A percentile compares a stretch with the other conserved stretches of the same genome.
phyloP scores from a whole-genome alignment of 805 yeast genomes.

The Yamadazyma tumulicola region DNA sequence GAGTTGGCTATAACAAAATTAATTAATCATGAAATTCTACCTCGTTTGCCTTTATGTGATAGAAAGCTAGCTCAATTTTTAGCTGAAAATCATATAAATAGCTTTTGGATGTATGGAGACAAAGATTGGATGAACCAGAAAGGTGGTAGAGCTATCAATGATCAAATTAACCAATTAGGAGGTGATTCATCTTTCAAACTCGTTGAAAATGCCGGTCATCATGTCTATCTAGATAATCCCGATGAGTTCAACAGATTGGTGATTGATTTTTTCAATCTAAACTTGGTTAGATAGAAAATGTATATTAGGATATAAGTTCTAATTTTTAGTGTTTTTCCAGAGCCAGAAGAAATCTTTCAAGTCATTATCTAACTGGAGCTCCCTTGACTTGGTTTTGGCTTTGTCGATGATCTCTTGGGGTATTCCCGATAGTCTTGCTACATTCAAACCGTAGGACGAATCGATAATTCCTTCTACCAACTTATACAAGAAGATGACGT shows the following conservation, averaged over 20 bases:
- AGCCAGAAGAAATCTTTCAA: slow-evolving; percentile 3
- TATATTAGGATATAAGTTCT: background rate
- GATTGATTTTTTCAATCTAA: slow-evolving; percentile 20
- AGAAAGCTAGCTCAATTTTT: slow-evolving; percentile 33
- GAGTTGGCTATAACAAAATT: slow-evolving; percentile 42
- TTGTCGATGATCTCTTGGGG: slow-evolving; percentile 41
- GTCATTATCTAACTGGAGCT: slow-evolving; percentile 26
- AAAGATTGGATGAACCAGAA: slow-evolving; percentile 42
- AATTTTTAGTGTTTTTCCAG: background rate
- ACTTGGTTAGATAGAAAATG: background rate
- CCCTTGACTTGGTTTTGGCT: slow-evolving; percentile 41
- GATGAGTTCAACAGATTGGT: slow-evolving; percentile 23
- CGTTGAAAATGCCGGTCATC: slow-evolving; percentile 39
- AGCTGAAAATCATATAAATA: slow-evolving; percentile 18
- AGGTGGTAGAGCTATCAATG: slow-evolving; percentile 34
- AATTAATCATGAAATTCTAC: slow-evolving; percentile 37
- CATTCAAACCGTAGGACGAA: slow-evolving; percentile 80
- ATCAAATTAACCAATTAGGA: slow-evolving; percentile 18
- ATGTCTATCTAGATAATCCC: slow-evolving; percentile 40
- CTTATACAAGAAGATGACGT: slow-evolving; percentile 37
- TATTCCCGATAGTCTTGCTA: slow-evolving; percentile 72
- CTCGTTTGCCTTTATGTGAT: slow-evolving; percentile 38
- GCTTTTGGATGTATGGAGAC: slow-evolving; percentile 39
- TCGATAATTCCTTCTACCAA: slow-evolving; percentile 37
- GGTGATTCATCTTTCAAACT: slow-evolving; percentile 17